Evolutionary conservation across 805 yeast genomes (phyloP).

Genomic region (Ascoidea tarda): DNA sequence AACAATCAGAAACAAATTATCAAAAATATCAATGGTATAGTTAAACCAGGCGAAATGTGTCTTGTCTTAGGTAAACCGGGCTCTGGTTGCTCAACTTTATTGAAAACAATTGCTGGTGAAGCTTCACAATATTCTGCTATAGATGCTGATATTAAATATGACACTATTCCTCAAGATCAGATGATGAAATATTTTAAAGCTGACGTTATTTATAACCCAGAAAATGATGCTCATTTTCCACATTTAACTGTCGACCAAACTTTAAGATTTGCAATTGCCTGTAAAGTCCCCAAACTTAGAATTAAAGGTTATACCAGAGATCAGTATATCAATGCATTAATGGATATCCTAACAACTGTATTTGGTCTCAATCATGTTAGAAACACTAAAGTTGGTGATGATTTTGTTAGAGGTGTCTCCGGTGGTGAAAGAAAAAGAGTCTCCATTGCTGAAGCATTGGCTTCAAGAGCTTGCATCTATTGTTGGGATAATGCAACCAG

Average conservation of each 20-base stretch:
- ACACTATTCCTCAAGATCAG: slow-evolving; percentile 31
- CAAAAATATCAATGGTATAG: slow-evolving; percentile 27
- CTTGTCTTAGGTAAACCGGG: slow-evolving; percentile 46
- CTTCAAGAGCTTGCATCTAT: slow-evolving; percentile 47
- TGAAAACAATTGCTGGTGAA: slow-evolving; percentile 33
- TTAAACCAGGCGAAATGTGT: slow-evolving; percentile 36
- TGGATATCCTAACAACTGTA: slow-evolving; percentile 25
- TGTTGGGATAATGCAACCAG: slow-evolving; percentile 80
- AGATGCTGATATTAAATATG: slow-evolving; percentile 29
- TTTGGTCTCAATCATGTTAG: slow-evolving; percentile 49
- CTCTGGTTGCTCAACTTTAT: slow-evolving; percentile 47
- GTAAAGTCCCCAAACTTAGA: slow-evolving; percentile 31
- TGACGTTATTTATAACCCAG: slow-evolving; percentile 38
- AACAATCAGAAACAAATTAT: slow-evolving; percentile 23
- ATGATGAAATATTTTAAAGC: slow-evolving; percentile 32
- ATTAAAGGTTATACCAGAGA: slow-evolving; percentile 27
- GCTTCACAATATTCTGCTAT: slow-evolving; percentile 21
- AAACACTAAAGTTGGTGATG: slow-evolving; percentile 48
- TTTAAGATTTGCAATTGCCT: slow-evolving; percentile 32
- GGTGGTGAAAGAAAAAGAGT: slow-evolving; percentile 85
- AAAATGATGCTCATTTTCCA: slow-evolving; percentile 36
- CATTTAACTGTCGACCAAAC: slow-evolving; percentile 36
- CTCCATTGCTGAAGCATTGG: slow-evolving; percentile 65
- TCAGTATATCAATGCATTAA: slow-evolving; percentile 31
- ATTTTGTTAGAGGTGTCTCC: slow-evolving; percentile 56